A percentile compares a stretch with the other conserved stretches of the same genome.
These are phyloP conservation scores for Puya raimondii DNA, from an alignment of 176 grass and related monocot species.

Conservation along the genomic window DNA sequence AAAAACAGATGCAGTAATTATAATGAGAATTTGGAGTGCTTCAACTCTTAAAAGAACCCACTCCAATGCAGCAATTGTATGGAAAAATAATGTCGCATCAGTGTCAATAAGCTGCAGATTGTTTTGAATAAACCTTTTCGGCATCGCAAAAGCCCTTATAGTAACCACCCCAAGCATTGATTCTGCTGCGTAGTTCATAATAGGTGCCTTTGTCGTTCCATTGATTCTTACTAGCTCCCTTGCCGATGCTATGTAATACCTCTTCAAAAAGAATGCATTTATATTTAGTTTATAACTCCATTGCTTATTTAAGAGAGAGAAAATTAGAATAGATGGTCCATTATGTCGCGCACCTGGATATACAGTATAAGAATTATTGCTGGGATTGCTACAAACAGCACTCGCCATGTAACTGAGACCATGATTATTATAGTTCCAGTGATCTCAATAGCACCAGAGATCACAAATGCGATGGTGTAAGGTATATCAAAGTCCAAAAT, in stretches of 20 bases:
- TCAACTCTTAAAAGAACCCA: constrained; percentile 80
- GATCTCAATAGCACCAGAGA: constrained; percentile 63
- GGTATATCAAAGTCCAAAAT: constrained; percentile 82
- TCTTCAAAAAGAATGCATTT: constrained; percentile 28
- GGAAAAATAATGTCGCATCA: constrained; percentile 68
- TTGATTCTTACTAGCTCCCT: constrained; percentile 89
- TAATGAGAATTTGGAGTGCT: constrained; percentile 59
- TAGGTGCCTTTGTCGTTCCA: constrained; percentile 74
- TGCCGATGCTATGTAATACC: constrained; percentile 78
- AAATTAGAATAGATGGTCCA: neutral
- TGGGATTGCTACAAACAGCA: constrained; percentile 57
- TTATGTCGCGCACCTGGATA: constrained; percentile 44
- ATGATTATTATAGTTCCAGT: constrained; percentile 43
- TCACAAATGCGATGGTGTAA: constrained; percentile 55
- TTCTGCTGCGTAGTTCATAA: constrained; percentile 68
- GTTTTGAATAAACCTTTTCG: constrained; percentile 54
- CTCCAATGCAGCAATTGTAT: constrained; percentile 67
- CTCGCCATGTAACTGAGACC: constrained; percentile 68
- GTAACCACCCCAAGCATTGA: constrained; percentile 81
- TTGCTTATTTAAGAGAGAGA: neutral
- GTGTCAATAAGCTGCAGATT: constrained; percentile 66
- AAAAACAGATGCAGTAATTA: constrained; percentile 52
- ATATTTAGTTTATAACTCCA: neutral
- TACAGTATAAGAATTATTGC: constrained; percentile 41
- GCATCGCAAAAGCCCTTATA: constrained; percentile 60